phyloP scores from a whole-genome alignment of 148 eudicot species.

The Drosera capensis region DNA sequence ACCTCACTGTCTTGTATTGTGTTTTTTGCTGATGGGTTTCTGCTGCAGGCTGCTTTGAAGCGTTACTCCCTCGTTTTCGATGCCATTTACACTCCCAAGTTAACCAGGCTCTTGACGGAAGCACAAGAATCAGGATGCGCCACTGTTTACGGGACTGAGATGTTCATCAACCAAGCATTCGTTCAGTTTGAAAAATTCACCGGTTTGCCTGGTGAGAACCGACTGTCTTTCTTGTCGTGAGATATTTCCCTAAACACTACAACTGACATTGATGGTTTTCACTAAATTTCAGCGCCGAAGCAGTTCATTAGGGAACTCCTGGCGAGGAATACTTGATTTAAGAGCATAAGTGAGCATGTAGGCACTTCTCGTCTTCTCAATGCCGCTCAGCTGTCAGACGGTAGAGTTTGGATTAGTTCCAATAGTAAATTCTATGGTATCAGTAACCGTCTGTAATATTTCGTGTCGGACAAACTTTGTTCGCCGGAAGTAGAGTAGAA shows the following conservation, averaged over 20 bases:
- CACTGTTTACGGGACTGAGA: conserved; percentile 12
- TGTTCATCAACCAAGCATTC: conserved; percentile 16
- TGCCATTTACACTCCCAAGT: conserved; percentile 12
- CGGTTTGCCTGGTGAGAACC: conserved; percentile 9
- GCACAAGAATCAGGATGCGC: conserved; percentile 12
- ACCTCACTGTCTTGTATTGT: neutral
- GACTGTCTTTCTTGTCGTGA: neutral
- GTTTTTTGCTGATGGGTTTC: neutral
- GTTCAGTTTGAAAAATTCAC: conserved; percentile 14
- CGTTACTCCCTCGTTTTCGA: conserved; percentile 14
- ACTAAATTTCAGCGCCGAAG: conserved; percentile 5
- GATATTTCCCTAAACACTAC: neutral
- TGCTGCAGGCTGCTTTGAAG: conserved; percentile 8
- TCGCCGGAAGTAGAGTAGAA: too few relatives aligned
- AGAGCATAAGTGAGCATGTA: too few relatives aligned
- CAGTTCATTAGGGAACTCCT: conserved; percentile 9
- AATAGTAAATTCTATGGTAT: too few relatives aligned
- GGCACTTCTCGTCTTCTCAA: too few relatives aligned
- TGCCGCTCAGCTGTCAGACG: too few relatives aligned
- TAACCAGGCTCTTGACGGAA: conserved; percentile 9
- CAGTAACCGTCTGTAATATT: too few relatives aligned
- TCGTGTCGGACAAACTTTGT: too few relatives aligned
- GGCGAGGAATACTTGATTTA: conserved; percentile 10
- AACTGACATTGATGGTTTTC: neutral
- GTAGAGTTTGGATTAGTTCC: too few relatives aligned